phyloP scores from a whole-genome alignment of 768 basidiomycete genomes.

The Phylloporus sp. region DNA sequence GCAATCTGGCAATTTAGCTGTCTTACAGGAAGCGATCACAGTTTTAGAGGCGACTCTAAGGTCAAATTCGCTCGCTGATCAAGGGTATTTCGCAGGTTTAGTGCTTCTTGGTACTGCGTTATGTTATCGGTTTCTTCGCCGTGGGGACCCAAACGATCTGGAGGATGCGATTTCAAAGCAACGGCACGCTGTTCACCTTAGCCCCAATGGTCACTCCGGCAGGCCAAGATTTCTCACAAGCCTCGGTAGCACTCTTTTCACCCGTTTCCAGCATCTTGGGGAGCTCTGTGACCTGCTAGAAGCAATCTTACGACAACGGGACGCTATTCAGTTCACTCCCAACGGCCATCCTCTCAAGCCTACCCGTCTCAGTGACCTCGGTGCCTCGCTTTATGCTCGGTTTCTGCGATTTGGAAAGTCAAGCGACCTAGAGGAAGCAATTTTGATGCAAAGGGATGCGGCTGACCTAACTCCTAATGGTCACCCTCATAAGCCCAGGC shows the following conservation, averaged over 20 bases:
- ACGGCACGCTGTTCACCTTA: not conserved
- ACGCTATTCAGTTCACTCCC: not conserved
- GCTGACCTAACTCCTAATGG: not conserved
- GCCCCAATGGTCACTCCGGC: not conserved
- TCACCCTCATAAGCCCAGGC: not conserved
- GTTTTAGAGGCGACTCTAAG: not conserved
- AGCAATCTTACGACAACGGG: not conserved
- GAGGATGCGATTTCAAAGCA: too few species aligned
- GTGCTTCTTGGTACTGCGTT: not conserved
- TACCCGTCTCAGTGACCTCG: not conserved
- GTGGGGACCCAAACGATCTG: not conserved
- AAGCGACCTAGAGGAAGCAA: not conserved
- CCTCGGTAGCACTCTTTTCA: not conserved
- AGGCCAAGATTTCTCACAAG: not conserved
- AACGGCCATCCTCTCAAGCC: not conserved
- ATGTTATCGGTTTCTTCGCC: not conserved
- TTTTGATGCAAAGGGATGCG: not conserved
- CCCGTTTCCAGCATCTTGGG: not conserved
- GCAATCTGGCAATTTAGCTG: too few species aligned
- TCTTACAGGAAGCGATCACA: not conserved
- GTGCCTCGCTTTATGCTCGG: not conserved
- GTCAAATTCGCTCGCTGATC: not conserved
- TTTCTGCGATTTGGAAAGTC: not conserved
- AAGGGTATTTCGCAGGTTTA: not conserved
- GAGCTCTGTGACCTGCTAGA: not conserved